Conservation (phyloP, 805 yeast genomes). For the Suhomyces sp. region DNA sequence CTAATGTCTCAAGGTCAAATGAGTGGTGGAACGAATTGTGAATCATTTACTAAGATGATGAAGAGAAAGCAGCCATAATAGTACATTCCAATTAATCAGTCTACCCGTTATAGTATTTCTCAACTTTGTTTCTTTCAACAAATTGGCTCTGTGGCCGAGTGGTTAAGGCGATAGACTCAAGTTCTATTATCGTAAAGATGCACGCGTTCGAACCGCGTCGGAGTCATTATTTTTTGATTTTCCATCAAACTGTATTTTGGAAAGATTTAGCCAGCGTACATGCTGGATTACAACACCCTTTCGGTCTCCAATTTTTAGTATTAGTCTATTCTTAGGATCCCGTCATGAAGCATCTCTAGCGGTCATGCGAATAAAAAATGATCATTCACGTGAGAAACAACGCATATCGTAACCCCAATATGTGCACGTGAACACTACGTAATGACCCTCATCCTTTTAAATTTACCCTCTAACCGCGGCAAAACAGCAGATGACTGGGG, state of each 20-base stretch:
- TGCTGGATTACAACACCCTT: no score
- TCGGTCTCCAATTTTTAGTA: neutral
- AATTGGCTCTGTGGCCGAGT: constrained; percentile 5
- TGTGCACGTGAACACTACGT: neutral
- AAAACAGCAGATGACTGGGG: neutral
- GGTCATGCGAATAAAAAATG: neutral
- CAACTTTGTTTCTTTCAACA: no score
- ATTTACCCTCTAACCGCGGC: neutral
- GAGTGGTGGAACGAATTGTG: no score
- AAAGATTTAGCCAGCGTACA: neutral
- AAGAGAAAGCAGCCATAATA: no score
- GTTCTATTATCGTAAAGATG: constrained; percentile 6
- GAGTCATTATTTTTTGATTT: constrained; percentile 3
- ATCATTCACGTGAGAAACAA: neutral
- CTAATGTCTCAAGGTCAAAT: no score
- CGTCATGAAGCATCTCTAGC: neutral
- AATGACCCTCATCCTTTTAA: neutral
- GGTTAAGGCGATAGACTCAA: constrained; percentile 6
- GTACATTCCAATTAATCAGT: no score
- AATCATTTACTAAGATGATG: no score
- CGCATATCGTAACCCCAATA: neutral
- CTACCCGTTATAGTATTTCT: neutral
- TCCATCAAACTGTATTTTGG: neutral
- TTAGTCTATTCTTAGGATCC: neutral
- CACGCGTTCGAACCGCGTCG: constrained; percentile 7